Percentiles rank a stretch among this genome's conserved stretches.
phyloP scores from a whole-genome alignment of 192 early-diverging fungal species.

The Coemansia sp. region DNA sequence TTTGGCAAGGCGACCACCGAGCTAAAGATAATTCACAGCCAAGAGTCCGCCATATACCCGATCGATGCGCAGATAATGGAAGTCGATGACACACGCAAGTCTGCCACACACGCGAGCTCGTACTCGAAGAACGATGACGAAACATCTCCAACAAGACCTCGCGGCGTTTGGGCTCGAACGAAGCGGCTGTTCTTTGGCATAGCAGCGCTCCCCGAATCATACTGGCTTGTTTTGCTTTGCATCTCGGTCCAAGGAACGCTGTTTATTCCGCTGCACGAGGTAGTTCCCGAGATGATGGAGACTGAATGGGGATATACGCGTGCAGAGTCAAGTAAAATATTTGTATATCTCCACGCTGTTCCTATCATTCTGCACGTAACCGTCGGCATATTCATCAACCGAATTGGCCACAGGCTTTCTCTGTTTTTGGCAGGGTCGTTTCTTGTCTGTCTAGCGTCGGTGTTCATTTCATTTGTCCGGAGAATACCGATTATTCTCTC shows the following conservation, averaged over 20 bases:
- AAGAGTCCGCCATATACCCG: slow-evolving; percentile 13
- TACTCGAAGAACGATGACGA: slow-evolving; percentile 3
- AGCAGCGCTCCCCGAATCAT: slow-evolving; percentile 47
- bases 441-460: slow-evolving; percentile 36
- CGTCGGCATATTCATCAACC: slow-evolving; percentile 60
- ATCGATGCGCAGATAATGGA: slow-evolving; percentile 10
- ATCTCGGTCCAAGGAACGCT: slow-evolving; percentile 49
- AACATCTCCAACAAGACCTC: not conserved
- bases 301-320: slow-evolving; percentile 50
- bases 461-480: slow-evolving; percentile 41
- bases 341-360: slow-evolving; percentile 56
- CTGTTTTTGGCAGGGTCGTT: slow-evolving; percentile 47
- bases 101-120: not conserved
- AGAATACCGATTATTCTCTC: slow-evolving; percentile 35
- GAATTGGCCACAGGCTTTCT: slow-evolving; percentile 52
- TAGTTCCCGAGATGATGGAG: slow-evolving; percentile 55
- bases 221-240: slow-evolving; percentile 51
- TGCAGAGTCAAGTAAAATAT: slow-evolving; percentile 45
- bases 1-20: slow-evolving; percentile 12
- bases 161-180: slow-evolving; percentile 14
- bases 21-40: slow-evolving; percentile 25
- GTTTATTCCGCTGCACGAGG: slow-evolving; percentile 51
- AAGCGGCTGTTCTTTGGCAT: slow-evolving; percentile 45
- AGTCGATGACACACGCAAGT: not conserved
- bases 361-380: slow-evolving; percentile 58